These are phyloP conservation scores for Lolium perenne DNA, from an alignment of 176 grass and related monocot genomes.

Conservation along the genomic window DNA sequence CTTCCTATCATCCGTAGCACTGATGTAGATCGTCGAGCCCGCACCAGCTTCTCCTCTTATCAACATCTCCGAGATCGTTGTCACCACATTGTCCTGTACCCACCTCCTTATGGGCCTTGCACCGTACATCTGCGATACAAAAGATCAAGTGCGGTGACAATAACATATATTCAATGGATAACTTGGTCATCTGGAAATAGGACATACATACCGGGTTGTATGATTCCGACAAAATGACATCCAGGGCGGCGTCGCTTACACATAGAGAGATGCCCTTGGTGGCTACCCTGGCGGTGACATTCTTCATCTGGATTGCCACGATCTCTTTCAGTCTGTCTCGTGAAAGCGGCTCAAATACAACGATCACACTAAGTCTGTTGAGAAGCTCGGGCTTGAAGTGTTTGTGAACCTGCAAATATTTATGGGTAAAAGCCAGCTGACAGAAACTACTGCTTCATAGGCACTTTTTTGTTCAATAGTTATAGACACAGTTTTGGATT, in stretches of 20 bases:
- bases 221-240: not conserved
- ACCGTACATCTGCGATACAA: not conserved
- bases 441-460: not conserved
- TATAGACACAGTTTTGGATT: not conserved
- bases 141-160: not conserved
- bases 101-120: not conserved
- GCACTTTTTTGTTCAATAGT: no score
- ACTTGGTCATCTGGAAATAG: not conserved
- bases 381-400: not conserved
- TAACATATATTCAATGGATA: not conserved
- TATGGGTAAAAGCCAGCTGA: not conserved
- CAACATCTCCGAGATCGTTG: not conserved
- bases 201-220: not conserved
- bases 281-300: not conserved
- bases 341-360: not conserved
- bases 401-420: not conserved
- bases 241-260: not conserved
- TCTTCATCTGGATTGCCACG: not conserved
- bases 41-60: not conserved
- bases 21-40: not conserved
- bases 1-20: not conserved
- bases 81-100: not conserved
- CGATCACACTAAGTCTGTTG: not conserved
- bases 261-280: not conserved
- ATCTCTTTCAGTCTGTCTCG: slow-evolving; percentile 1